Evolutionary conservation across 2,329 filamentous ascomycete genomes (phyloP), one percentile per base, ranked within the genome.

Genomic region (Nemania sp.): DNA sequence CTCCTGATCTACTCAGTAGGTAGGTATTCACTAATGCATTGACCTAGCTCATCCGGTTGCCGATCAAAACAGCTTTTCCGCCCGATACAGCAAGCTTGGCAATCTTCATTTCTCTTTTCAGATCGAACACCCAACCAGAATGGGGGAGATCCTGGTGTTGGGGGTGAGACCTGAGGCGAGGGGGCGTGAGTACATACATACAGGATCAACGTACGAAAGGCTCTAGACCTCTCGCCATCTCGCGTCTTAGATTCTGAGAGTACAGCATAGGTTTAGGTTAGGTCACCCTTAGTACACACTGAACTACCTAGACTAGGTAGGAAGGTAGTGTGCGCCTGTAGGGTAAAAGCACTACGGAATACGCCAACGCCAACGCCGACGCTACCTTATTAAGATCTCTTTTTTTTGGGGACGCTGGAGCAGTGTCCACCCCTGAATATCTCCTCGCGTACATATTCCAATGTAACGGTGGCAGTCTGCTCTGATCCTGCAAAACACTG

Each of bases 401-500:
- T 43, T 43, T 55, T 26, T 13, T 10, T 27, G 1, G 24, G 22
- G 32, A 45, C 22, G n/a, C 38, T 62, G 59, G 52, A 49, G 27
- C 11, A 51, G 18, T 27, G 10, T 11, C 45, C 54, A 41, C 52
- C 63, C 63, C 59, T 66, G 24, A 65, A 47, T 47, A 55, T 59
- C 51, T 54, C 68, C 59, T 61, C 67, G 65, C 52, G 61, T 54
- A 24, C n/a, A 20, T 8, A 18, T 27, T 57, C 41, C 13, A 41
- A 64, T 65, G 68, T 58, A 53, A 59, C 62, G 35, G 53, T 57
- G 53, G 41, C 45, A 27, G 29, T 63, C 53, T 41, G 65, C 58
- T 45, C 32, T 47, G 64, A 69, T 64, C 53, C 68, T 70, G 66
- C 68, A 64, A 65, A 43, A 51, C 66, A 62, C 52, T 52, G 53